Percentiles rank a stretch among this genome's conserved stretches.
Evolutionary conservation across 192 early-diverging fungal genomes (phyloP).

Genomic region (Linnemannia schmuckeri): DNA sequence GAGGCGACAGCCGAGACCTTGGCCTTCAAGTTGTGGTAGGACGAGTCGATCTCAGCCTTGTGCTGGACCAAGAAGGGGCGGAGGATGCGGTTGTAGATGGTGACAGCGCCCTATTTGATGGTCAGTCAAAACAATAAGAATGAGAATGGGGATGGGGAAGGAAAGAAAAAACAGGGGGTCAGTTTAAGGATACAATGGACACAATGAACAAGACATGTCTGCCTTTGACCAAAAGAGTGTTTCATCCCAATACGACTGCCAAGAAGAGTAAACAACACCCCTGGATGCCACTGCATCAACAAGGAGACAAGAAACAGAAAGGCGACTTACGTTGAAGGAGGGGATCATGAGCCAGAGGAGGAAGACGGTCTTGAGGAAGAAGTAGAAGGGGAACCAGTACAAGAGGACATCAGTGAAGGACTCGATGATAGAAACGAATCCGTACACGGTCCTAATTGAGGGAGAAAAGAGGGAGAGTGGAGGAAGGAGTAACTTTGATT

Average conservation of each 20-base stretch:
- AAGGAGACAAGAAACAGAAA: slow-evolving; percentile 14
- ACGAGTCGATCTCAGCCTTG: slow-evolving; percentile 58
- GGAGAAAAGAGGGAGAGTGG: neutral
- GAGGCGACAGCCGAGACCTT: slow-evolving; percentile 57
- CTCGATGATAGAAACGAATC: slow-evolving; percentile 88
- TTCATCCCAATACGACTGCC: neutral
- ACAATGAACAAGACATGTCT: neutral
- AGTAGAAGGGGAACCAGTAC: slow-evolving; percentile 98
- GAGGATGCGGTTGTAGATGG: slow-evolving; percentile 80
- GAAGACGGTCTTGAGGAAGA: slow-evolving; percentile 90
- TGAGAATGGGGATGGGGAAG: too few relatives aligned
- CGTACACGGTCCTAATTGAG: slow-evolving; percentile 79
- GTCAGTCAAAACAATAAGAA: too few relatives aligned
- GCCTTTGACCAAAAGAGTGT: neutral
- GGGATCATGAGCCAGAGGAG: slow-evolving; percentile 89
- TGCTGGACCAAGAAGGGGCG: slow-evolving; percentile 79
- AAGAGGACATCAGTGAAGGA: slow-evolving; percentile 91
- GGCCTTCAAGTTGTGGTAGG: slow-evolving; percentile 48
- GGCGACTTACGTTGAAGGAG: slow-evolving; percentile 67
- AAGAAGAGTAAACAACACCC: neutral
- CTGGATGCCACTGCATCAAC: neutral
- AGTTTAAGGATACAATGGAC: neutral
- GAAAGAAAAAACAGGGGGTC: slow-evolving; percentile 22
- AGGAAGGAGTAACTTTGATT: neutral
- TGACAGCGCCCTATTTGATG: slow-evolving; percentile 77